Base-by-base conservation (phyloP, 1,139 yeast species). In the Wickerhamomyces sp. region DNA sequence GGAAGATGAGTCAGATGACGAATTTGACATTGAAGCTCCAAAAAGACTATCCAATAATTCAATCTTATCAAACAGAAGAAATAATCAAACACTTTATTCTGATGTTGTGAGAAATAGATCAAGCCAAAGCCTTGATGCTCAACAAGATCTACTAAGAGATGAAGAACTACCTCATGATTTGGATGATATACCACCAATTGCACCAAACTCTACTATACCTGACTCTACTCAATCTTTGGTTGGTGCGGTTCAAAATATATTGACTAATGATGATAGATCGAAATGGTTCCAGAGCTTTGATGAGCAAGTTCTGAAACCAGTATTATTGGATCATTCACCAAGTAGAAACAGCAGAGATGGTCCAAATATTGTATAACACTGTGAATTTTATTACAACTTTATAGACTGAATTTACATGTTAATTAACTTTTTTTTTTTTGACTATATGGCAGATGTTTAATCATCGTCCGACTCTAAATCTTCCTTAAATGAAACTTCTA, bases 291-390 rank as follows among this genome's bases (percentile, higher is more conserved):
- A 88, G 20, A 83, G 80, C 53, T 87, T 92, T 59, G 99, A 92
- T 59, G 96, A 92, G 52, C 86, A 88, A 58, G 94, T 92, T n/a
- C 72, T 92, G 51, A 94, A 92, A 60, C 99, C 99, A 0, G 97
- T 92, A 0, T 72, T 92, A 43, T 72, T 92, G 47, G 98, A 92
- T 54, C 71, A 43, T 28, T 46, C 54, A 12, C 42, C 42, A 12
- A 21, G 39, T 17, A 45, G 45, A 33, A 42, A 35, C 27, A 39
- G 45, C 22, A 44, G 32, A 14, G 48, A 41, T 40, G 39, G 38
- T 5, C 14, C 31, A 15, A 38, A 37, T n/a, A 33, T 26, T 18
- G 41, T 35, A 15, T 38, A 25, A 30, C 20, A 22, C 6, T 28
- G 24, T 28, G 5, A 13, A 8, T 9, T 25, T 7, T 5, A 16